A percentile compares a stretch with the other conserved stretches of the same genome.
Evolutionary conservation across 768 basidiomycete species (phyloP).

Genomic region (Agaricus blazei): DNA sequence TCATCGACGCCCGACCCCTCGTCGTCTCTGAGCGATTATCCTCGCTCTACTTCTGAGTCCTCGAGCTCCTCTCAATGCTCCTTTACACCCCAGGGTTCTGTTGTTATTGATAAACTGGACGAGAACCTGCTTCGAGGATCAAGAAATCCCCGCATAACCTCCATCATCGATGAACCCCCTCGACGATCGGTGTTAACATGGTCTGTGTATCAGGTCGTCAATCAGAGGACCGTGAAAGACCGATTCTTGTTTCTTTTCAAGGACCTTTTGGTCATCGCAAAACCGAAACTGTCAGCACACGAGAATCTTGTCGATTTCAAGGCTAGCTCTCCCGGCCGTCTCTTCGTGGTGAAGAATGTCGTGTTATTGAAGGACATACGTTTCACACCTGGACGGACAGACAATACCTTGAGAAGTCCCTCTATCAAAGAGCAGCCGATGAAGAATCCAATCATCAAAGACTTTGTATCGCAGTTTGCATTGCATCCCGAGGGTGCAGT

Average conservation of each 20-base stretch:
- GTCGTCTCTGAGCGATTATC: conserved; percentile 70
- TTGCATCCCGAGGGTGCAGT: conserved; percentile 81
- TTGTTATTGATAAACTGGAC: conserved; percentile 65
- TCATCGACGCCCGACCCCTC: conserved; percentile 75
- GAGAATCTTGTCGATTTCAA: conserved; percentile 56
- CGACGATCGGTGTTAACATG: conserved; percentile 81
- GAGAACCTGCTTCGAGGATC: conserved; percentile 62
- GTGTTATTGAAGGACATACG: conserved; percentile 70
- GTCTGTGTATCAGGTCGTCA: conserved; percentile 90
- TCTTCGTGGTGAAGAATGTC: conserved; percentile 86
- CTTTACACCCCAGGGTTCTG: conserved; percentile 39
- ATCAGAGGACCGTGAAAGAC: conserved; percentile 91
- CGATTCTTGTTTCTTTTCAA: conserved; percentile 96
- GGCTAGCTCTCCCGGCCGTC: conserved; percentile 61
- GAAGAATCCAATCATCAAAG: conserved; percentile 32
- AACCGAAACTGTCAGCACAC: conserved; percentile 72
- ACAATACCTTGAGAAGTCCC: conserved; percentile 41
- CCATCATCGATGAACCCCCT: conserved; percentile 77
- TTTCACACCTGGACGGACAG: conserved; percentile 66
- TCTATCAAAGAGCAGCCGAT: conserved; percentile 45
- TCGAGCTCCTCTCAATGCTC: conserved; percentile 70
- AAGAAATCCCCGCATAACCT: conserved; percentile 51
- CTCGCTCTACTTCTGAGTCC: conserved; percentile 67
- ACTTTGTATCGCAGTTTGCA: conserved; percentile 77
- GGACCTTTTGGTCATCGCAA: conserved; percentile 90